Evolutionary conservation across 2,329 filamentous ascomycete genomes (phyloP), one percentile per base, ranked within the genome.

Genomic region (Acephala macrosclerotiorum): DNA sequence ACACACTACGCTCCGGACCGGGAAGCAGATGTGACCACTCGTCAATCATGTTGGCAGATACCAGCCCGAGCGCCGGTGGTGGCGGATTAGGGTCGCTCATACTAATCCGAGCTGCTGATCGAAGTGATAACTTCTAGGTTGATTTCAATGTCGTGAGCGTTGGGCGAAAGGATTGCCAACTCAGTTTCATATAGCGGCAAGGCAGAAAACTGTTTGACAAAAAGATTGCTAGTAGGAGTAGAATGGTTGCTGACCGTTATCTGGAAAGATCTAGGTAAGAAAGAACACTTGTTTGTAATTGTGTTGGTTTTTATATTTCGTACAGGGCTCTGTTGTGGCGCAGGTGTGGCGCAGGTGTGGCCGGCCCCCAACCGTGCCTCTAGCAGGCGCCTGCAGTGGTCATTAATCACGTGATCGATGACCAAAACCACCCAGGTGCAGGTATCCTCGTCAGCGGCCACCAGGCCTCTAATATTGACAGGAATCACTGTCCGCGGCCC

Each of bases 21-120:
- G 57, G 61, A 60, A 64, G 61, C 57, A 64, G 45, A 56, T 56
- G 45, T 49, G 61, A 63, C 61, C 61, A 59, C 40, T 63, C 56
- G 55, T 63, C 29, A 53, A 63, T 29, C 29, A 59, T 63, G 42
- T 20, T 42, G 33, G 57, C 47, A 64, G 61, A 64, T 64, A 64
- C 58, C 45, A 60, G 56, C 61, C 57, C 47, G 61, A 42, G 58
- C 35, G 61, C 20, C 61, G 58, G 57, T 42, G 38, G 22, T 59
- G 61, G 60, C 58, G 61, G 51, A 56, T 64, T 64, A 11, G 45
- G 45, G 45, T 64, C 45, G 61, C 61, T 60, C 57, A 64, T 64
- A 55, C 40, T 64, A 36, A 35, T 60, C 22, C 45, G 26, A 56
- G 61, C 61, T 64, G 42, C 29, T 55, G 45, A 18, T 60, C 61